Evolutionary conservation across 2,329 filamentous ascomycete species (phyloP), one percentile per base, ranked within the genome.

Genomic region (Aureobasidium subglaciale): DNA sequence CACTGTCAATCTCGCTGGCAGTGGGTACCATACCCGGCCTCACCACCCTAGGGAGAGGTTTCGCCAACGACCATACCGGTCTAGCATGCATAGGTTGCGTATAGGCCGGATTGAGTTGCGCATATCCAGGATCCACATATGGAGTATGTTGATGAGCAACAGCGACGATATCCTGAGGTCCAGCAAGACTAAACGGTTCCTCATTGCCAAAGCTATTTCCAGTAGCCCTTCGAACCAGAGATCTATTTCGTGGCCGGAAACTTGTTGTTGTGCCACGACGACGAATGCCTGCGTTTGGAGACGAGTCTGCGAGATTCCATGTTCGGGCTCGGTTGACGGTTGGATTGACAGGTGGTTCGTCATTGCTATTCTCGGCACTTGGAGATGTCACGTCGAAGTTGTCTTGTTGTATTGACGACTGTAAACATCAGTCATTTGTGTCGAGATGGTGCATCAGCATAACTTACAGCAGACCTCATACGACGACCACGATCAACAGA

Each of bases 1-100:
- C 38, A 16, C 5, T 42, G 5, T 54, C 22, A 5, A 54, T 16
- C 5, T 54, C 50, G 22, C 50, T 54, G 10, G 54, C 34, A 1
- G 54, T 49, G 5, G 54, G 54, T 1, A 57, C 46, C 55, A 57
- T 57, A 20, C 55, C 55, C 9, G 55, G 55, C n/a, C 55, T 38
- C 30, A 57, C 35, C 2, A 53, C 40, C 3, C 55, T 27, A n/a
- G 55, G 55, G 6, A 57, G 34, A 1, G 55, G 46, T 15, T 52
- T 53, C 1, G 55, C 55, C 13, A 57, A 29, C 8, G 32, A 40
- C 46, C 45, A 57, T 15, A 57, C 45, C 4, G 55, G 55, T 9
- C 40, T 34, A 9, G 35, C 18, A 30, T 52, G 43, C 34, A 40
- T 35, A 8, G 55, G 55, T 11, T 57, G 46, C 2, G 35, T 29